Percentiles rank a stretch among this genome's conserved stretches.
phyloP scores from a whole-genome alignment of 1,284 basidiomycete genomes.

The Singerocomus rubriflavus region DNA sequence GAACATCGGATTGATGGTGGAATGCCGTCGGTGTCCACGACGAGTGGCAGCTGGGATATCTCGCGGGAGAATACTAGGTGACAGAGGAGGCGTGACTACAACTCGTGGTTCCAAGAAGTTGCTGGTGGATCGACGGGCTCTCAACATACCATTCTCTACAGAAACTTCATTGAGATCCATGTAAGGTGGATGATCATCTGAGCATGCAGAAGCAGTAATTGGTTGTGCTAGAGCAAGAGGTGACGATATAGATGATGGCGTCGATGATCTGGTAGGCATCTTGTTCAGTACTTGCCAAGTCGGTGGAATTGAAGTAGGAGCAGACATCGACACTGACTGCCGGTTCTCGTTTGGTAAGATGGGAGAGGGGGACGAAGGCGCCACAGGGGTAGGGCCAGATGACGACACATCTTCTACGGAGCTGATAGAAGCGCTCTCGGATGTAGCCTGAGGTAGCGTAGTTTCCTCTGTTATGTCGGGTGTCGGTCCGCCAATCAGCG shows the following conservation, averaged over 20 bases:
- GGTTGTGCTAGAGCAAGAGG: constrained; percentile 78
- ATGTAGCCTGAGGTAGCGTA: constrained; percentile 15
- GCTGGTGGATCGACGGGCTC: constrained; percentile 59
- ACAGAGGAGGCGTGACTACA: constrained; percentile 69
- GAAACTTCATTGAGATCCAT: constrained; percentile 59
- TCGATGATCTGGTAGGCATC: constrained; percentile 74
- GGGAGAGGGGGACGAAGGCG: constrained; percentile 57
- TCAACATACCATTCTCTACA: constrained; percentile 40
- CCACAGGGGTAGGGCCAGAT: constrained; percentile 65
- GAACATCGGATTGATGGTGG: constrained; percentile 64
- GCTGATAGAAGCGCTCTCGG: constrained; percentile 44
- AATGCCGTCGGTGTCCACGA: constrained; percentile 66
- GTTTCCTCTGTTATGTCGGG: constrained; percentile 15
- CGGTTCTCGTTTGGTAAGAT: constrained; percentile 32
- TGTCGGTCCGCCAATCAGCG: constrained; percentile 39
- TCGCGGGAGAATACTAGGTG: constrained; percentile 62
- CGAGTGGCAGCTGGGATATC: constrained; percentile 49
- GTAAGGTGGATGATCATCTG: constrained; percentile 54
- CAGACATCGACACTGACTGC: constrained; percentile 24
- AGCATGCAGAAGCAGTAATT: constrained; percentile 65
- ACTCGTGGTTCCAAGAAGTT: constrained; percentile 67
- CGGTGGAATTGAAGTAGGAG: constrained; percentile 30
- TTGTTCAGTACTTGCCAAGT: constrained; percentile 47
- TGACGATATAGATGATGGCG: constrained; percentile 80
- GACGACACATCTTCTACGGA: constrained; percentile 39